A percentile compares a stretch with the other conserved stretches of the same genome.
Evolutionary conservation across 2,329 filamentous ascomycete species (phyloP).

Genomic region (Pseudocercospora pini-densiflorae): DNA sequence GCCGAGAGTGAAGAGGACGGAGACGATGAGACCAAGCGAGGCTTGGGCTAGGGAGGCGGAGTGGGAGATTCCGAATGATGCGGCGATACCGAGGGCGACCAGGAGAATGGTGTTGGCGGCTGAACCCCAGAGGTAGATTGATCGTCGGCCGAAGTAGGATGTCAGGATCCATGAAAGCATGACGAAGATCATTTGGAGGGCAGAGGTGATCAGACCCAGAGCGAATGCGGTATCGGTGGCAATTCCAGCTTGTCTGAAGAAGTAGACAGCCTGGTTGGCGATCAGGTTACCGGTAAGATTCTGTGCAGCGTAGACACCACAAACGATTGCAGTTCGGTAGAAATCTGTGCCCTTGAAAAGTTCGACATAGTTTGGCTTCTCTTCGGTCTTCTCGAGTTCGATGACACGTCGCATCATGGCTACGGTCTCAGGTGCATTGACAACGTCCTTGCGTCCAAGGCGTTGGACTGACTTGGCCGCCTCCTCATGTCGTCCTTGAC

Average conservation of each 20-base stretch:
- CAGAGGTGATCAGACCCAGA: slow-evolving; percentile 67
- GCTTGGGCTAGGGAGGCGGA: slow-evolving; percentile 61
- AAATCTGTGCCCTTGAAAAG: slow-evolving; percentile 61
- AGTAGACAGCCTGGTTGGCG: slow-evolving; percentile 66
- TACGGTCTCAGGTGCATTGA: slow-evolving; percentile 52
- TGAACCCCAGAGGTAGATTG: slow-evolving; percentile 67
- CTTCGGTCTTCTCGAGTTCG: slow-evolving; percentile 57
- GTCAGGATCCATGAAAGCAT: slow-evolving; percentile 72
- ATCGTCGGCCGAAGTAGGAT: slow-evolving; percentile 65
- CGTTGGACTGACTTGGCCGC: slow-evolving; percentile 55
- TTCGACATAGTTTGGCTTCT: slow-evolving; percentile 56
- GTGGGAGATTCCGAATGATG: slow-evolving; percentile 49
- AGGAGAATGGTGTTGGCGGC: slow-evolving; percentile 59
- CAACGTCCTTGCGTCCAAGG: slow-evolving; percentile 51
- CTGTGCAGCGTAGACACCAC: slow-evolving; percentile 62
- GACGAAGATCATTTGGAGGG: slow-evolving; percentile 64
- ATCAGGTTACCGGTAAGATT: slow-evolving; percentile 67
- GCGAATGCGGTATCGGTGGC: slow-evolving; percentile 60
- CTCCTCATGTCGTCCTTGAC: slow-evolving; percentile 51
- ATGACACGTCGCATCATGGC: slow-evolving; percentile 65
- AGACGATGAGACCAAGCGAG: slow-evolving; percentile 67
- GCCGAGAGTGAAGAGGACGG: slow-evolving; percentile 66
- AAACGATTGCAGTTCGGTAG: slow-evolving; percentile 60
- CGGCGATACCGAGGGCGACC: slow-evolving; percentile 64
- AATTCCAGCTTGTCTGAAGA: slow-evolving; percentile 68